phyloP scores from a whole-genome alignment of 208 protist species.

The Strigomonas galati region DNA sequence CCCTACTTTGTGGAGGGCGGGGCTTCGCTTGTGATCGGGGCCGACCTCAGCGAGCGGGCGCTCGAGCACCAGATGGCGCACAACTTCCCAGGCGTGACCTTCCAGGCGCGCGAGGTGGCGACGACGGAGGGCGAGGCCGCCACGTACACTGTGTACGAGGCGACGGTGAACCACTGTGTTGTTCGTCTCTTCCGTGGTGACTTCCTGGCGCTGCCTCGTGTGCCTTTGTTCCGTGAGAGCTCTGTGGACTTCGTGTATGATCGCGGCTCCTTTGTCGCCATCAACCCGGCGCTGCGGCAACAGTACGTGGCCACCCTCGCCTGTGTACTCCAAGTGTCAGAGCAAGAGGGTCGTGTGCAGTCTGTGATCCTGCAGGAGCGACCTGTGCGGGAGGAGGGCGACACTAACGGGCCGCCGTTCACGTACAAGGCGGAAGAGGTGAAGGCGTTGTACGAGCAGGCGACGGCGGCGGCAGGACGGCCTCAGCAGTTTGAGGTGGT shows the following conservation, averaged over 20 bases:
- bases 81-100: constrained; percentile 34
- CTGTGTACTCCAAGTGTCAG: constrained; percentile 15
- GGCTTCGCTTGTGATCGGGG: constrained; percentile 33
- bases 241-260: constrained; percentile 58
- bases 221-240: constrained; percentile 17
- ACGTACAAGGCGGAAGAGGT: constrained; percentile 37
- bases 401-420: constrained; percentile 45
- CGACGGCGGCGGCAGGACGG: constrained; percentile 12
- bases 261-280: constrained; percentile 60
- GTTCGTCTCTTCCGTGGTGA: constrained; percentile 52
- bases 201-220: constrained; percentile 30
- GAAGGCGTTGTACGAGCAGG: constrained; percentile 29
- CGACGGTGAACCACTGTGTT: constrained; percentile 12
- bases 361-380: constrained; percentile 37
- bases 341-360: constrained; percentile 6
- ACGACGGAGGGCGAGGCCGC: background rate
- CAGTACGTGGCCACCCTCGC: constrained; percentile 34
- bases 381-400: constrained; percentile 32
- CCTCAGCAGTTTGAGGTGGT: constrained; percentile 13
- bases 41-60: constrained; percentile 29
- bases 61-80: constrained; percentile 26
- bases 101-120: constrained; percentile 13
- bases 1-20: constrained; percentile 40
- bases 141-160: constrained; percentile 26
- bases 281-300: constrained; percentile 32